phyloP scores from a whole-genome alignment of 1,284 basidiomycete genomes.

The Cryptococcus hybrid region DNA sequence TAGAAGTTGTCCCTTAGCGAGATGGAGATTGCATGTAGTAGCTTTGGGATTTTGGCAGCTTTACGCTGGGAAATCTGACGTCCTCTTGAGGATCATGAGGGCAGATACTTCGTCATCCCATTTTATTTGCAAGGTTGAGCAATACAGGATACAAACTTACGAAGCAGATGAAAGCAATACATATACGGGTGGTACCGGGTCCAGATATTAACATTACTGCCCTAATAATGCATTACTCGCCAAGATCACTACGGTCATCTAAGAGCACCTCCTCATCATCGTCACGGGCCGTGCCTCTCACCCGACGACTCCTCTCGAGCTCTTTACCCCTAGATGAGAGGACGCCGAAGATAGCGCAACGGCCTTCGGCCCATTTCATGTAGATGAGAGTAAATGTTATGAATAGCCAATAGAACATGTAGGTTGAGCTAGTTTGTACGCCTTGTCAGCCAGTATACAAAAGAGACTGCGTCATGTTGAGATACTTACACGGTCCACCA shows the following conservation, averaged over 20 bases:
- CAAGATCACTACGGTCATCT: conserved; percentile 13
- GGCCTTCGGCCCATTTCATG: conserved; percentile 61
- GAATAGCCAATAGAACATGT: conserved; percentile 71
- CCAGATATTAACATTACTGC: no score
- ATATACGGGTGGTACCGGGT: no score
- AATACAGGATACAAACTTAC: no score
- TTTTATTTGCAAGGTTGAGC: no score
- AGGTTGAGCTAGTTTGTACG: conserved; percentile 45
- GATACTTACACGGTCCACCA: conserved; percentile 60
- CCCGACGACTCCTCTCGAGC: conserved; percentile 16
- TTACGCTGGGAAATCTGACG: no score
- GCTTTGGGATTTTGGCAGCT: no score
- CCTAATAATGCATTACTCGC: conserved; percentile 1
- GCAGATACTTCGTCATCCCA: no score
- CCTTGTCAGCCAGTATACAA: not conserved
- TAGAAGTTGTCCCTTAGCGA: conserved; percentile 74
- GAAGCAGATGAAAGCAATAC: no score
- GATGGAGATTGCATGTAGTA: not conserved
- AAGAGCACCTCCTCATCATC: conserved; percentile 19
- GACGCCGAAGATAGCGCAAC: conserved; percentile 36
- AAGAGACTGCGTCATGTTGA: not conserved
- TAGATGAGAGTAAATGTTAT: conserved; percentile 60
- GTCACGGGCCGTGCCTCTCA: conserved; percentile 11
- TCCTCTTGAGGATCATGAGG: no score
- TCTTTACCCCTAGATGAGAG: conserved; percentile 21